A percentile compares a stretch with the other conserved stretches of the same genome.
phyloP scores from a whole-genome alignment of 345 rosid species.

The Lepidium sativum region DNA sequence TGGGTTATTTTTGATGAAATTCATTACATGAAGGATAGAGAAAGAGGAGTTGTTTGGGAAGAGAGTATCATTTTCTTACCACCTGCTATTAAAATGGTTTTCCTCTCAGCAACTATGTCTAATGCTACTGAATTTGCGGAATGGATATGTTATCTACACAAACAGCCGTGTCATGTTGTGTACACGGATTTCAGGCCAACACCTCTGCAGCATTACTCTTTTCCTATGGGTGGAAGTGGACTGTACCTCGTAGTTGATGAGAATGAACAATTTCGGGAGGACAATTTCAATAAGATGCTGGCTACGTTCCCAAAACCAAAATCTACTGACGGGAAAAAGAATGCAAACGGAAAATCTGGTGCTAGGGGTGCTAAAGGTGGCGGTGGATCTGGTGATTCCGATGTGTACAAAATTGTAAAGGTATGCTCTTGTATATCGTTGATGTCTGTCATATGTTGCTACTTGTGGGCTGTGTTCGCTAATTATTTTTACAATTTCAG shows the following conservation, averaged over 20 bases:
- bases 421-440: slow-evolving; percentile 29
- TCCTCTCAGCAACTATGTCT: slow-evolving; percentile 97
- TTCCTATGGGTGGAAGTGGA: slow-evolving; percentile 88
- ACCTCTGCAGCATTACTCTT: slow-evolving; percentile 96
- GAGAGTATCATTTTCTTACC: slow-evolving; percentile 95
- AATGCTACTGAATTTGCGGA: slow-evolving; percentile 97
- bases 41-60: slow-evolving; percentile 98
- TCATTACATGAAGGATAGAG: slow-evolving; percentile 97
- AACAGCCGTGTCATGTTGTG: slow-evolving; percentile 96
- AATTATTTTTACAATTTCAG: neutral
- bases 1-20: slow-evolving; percentile 99
- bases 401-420: slow-evolving; percentile 95
- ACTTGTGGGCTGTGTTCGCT: neutral
- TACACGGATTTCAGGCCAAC: slow-evolving; percentile 97
- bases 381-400: slow-evolving; percentile 70
- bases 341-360: slow-evolving; percentile 59
- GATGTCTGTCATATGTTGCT: slow-evolving; percentile 1
- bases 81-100: slow-evolving; percentile 96
- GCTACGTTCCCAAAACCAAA: slow-evolving; percentile 73
- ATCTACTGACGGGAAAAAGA: slow-evolving; percentile 43
- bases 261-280: slow-evolving; percentile 87
- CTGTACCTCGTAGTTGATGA: slow-evolving; percentile 96
- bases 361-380: slow-evolving; percentile 78
- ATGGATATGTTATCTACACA: slow-evolving; percentile 93
- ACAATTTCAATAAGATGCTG: slow-evolving; percentile 81